Percentiles rank a stretch among this genome's conserved stretches.
Conservation (phyloP, 1,139 yeast species). For the Lodderomyces theae region DNA sequence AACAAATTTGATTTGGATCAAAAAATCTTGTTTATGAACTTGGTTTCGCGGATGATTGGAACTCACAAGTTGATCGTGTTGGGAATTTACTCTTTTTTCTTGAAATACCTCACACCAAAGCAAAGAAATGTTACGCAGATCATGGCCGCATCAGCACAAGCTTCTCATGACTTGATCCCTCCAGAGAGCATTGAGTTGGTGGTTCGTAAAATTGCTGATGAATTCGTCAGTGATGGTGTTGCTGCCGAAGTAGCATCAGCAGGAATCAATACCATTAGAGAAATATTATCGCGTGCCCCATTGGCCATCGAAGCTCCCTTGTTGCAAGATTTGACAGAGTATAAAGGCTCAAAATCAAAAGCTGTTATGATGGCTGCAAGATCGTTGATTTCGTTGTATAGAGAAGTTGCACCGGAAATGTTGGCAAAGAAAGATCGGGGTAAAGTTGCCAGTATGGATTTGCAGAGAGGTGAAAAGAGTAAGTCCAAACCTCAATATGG, state of each 20-base stretch:
- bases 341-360: slow-evolving; percentile 90
- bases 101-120: slow-evolving; percentile 89
- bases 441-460: slow-evolving; percentile 78
- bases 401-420: slow-evolving; percentile 98
- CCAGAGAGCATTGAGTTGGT: slow-evolving; percentile 82
- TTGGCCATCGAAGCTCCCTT: slow-evolving; percentile 84
- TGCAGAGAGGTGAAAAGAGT: slow-evolving; percentile 54
- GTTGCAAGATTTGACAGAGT: slow-evolving; percentile 84
- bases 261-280: slow-evolving; percentile 92
- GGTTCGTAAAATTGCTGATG: slow-evolving; percentile 91
- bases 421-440: slow-evolving; percentile 87
- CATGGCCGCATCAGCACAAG: slow-evolving; percentile 96
- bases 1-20: slow-evolving; percentile 79
- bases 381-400: slow-evolving; percentile 76
- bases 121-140: slow-evolving; percentile 92
- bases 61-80: slow-evolving; percentile 88
- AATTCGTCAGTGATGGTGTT: slow-evolving; percentile 97
- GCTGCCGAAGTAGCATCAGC: slow-evolving; percentile 98
- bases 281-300: slow-evolving; percentile 89
- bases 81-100: slow-evolving; percentile 83
- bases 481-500: slow-evolving; percentile 61
- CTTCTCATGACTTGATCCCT: slow-evolving; percentile 94
- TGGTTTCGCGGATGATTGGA: slow-evolving; percentile 85
- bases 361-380: slow-evolving; percentile 94
- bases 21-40: slow-evolving; percentile 81